A percentile compares a stretch with the other conserved stretches of the same genome.
Conservation (phyloP, 2,329 filamentous ascomycete genomes). For the Penicillium crustosum region DNA sequence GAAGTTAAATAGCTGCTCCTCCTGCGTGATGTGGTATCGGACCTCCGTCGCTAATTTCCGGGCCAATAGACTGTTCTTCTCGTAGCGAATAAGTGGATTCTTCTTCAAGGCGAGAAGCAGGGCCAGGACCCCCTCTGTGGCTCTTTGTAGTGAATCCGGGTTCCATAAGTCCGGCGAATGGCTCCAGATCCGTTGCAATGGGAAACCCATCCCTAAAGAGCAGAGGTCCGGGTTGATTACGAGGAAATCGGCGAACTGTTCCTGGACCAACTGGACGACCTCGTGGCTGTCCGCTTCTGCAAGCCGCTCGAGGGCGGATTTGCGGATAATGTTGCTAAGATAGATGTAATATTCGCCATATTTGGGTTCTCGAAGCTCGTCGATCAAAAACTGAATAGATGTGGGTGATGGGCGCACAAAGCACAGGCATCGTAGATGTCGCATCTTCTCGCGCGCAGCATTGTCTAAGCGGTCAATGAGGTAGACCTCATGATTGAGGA, state of each 20-base stretch:
- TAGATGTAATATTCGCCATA: conserved; percentile 98
- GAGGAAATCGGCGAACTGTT: conserved; percentile 94
- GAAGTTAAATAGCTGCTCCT: conserved; percentile 96
- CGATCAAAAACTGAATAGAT: conserved; percentile 89
- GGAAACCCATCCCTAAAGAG: conserved; percentile 71
- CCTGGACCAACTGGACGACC: conserved; percentile 88
- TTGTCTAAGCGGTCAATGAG: conserved; percentile 96
- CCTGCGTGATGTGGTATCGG: conserved; percentile 88
- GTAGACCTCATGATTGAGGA: conserved; percentile 96
- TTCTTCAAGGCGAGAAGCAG: conserved; percentile 89
- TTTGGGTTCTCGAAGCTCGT: conserved; percentile 92
- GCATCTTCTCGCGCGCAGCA: conserved; percentile 89
- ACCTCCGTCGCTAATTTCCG: conserved; percentile 94
- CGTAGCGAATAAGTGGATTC: conserved; percentile 89
- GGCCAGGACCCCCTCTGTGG: conserved; percentile 83
- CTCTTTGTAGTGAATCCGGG: conserved; percentile 78
- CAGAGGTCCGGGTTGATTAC: conserved; percentile 95
- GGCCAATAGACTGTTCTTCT: conserved; percentile 83
- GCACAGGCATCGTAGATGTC: conserved; percentile 88
- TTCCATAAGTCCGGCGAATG: conserved; percentile 85
- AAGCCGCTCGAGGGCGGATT: conserved; percentile 88
- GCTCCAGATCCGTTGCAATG: conserved; percentile 77
- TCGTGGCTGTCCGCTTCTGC: conserved; percentile 98
- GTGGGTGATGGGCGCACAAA: conserved; percentile 90
- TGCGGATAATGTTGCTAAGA: conserved; percentile 97